Percentiles rank a stretch among this genome's conserved stretches.
These are phyloP conservation scores for Penicillium palitans DNA, from an alignment of 2,329 filamentous ascomycete genomes.

Conservation along the genomic window DNA sequence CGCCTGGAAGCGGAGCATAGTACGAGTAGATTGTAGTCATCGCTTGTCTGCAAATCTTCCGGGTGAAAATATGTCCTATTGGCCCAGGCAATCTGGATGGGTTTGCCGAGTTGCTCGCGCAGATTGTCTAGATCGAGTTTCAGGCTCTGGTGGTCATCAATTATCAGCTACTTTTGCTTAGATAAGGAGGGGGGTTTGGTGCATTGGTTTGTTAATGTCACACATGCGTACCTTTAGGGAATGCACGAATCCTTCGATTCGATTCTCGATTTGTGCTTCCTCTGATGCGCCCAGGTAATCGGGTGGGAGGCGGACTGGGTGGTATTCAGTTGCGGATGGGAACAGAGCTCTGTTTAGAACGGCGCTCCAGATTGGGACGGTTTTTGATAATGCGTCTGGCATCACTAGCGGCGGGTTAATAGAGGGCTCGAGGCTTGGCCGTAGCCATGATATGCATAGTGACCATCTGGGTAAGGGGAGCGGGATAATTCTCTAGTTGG, in stretches of 20 bases:
- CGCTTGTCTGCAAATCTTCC: conserved; percentile 45
- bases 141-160: conserved; percentile 50
- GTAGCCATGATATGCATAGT: neutral
- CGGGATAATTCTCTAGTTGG: neutral
- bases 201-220: neutral
- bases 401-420: conserved; percentile 57
- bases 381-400: conserved; percentile 93
- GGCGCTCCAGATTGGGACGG: conserved; percentile 88
- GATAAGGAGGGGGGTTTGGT: neutral
- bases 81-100: conserved; percentile 76
- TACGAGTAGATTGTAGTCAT: conserved; percentile 69
- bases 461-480: neutral
- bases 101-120: conserved; percentile 62
- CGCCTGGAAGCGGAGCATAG: conserved; percentile 82
- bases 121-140: conserved; percentile 60
- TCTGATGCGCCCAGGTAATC: conserved; percentile 73
- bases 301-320: conserved; percentile 68
- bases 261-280: conserved; percentile 71
- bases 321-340: conserved; percentile 51
- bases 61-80: conserved; percentile 64
- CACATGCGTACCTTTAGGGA: conserved; percentile 45
- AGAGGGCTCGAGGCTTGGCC: neutral
- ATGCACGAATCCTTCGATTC: conserved; percentile 58
- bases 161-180: conserved; percentile 8
- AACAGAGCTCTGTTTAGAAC: conserved; percentile 82